Evolutionary conservation across 495 filamentous ascomycete species (phyloP).

Genomic region (Talaromyces borbonicus): DNA sequence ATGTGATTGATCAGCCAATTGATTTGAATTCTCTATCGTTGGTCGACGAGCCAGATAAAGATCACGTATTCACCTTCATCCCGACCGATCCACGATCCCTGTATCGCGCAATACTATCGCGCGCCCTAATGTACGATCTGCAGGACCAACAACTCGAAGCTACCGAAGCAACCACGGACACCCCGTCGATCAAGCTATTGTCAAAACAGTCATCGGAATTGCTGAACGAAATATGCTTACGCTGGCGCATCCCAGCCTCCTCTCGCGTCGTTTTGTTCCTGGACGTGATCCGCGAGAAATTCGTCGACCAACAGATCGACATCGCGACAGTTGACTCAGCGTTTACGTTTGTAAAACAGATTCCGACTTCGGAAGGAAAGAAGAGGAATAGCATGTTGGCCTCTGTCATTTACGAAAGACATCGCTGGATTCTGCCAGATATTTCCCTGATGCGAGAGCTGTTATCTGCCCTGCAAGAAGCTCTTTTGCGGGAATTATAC

Average conservation of each 20-base stretch:
- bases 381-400: constrained; percentile 38
- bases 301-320: constrained; percentile 72
- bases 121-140: constrained; percentile 62
- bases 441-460: constrained; percentile 64
- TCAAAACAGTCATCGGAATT: constrained; percentile 77
- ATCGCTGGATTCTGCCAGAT: constrained; percentile 74
- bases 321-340: constrained; percentile 72
- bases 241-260: constrained; percentile 85
- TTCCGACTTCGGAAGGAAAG: constrained; percentile 43
- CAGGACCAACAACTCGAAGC: constrained; percentile 46
- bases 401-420: constrained; percentile 44
- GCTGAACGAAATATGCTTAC: constrained; percentile 70
- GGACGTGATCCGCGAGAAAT: constrained; percentile 78
- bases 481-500: constrained; percentile 78
- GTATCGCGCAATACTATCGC: constrained; percentile 67
- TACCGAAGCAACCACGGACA: constrained; percentile 41
- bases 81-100: constrained; percentile 74
- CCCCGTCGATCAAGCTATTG: constrained; percentile 51
- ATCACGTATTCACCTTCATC: constrained; percentile 69
- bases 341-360: constrained; percentile 71
- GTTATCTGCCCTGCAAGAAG: constrained; percentile 67
- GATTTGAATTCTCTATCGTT: constrained; percentile 66
- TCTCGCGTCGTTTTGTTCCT: constrained; percentile 73
- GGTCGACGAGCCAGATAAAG: constrained; percentile 41
- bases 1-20: constrained; percentile 66